Evolutionary conservation across 805 yeast genomes (phyloP).

Genomic region (Suhomyces emberorum): DNA sequence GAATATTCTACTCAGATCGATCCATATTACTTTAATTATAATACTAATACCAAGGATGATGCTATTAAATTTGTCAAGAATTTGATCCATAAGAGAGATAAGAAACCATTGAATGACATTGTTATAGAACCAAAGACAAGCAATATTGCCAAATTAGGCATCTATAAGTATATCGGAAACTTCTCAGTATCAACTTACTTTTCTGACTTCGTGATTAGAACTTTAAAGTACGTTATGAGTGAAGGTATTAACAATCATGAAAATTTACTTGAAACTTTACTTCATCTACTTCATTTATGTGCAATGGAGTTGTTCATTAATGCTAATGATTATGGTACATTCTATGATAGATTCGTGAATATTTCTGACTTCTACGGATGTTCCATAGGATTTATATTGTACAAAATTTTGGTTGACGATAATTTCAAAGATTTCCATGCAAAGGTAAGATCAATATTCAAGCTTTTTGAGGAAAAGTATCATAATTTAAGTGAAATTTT

Average conservation of each 20-base stretch:
- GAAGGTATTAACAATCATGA: constrained; percentile 48
- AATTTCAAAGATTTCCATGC: constrained; percentile 44
- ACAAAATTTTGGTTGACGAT: constrained; percentile 39
- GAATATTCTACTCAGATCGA: constrained; percentile 32
- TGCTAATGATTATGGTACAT: constrained; percentile 25
- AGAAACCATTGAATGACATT: constrained; percentile 43
- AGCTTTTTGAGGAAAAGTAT: constrained; percentile 24
- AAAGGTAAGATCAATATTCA: constrained; percentile 56
- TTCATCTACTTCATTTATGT: constrained; percentile 69
- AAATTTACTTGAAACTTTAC: constrained; percentile 50
- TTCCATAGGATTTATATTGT: constrained; percentile 38
- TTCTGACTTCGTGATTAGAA: constrained; percentile 48
- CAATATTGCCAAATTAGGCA: constrained; percentile 26
- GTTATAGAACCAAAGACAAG: constrained; percentile 55
- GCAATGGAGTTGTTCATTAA: constrained; percentile 31
- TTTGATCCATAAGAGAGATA: constrained; percentile 37
- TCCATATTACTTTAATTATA: constrained; percentile 77
- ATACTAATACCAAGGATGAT: constrained; percentile 78
- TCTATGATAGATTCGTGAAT: constrained; percentile 27
- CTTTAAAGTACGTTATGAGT: constrained; percentile 38
- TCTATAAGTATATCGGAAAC: constrained; percentile 44
- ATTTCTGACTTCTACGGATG: constrained; percentile 28
- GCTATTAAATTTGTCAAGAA: constrained; percentile 65
- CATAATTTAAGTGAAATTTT: constrained; percentile 18
- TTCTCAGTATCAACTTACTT: constrained; percentile 55